Evolutionary conservation across 306 rosid genomes (phyloP), one percentile per base, ranked within the genome.

Genomic region (Heteromeles arbutifolia): DNA sequence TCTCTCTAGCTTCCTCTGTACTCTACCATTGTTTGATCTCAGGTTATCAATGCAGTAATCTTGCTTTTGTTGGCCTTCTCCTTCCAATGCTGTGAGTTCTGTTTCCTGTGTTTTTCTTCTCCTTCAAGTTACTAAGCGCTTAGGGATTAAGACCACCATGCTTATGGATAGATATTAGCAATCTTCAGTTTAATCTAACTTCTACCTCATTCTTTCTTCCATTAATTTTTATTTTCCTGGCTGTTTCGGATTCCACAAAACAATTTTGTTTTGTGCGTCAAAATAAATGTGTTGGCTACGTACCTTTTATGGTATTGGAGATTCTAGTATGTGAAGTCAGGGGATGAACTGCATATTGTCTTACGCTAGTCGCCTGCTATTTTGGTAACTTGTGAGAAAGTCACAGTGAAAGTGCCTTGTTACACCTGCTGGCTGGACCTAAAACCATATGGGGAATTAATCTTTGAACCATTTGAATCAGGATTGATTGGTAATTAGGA

Each of bases 31-130:
- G n/a, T n/a, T n/a, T n/a, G n/a, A n/a, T n/a, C n/a, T n/a, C n/a
- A n/a, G n/a, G n/a, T n/a, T n/a, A n/a, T n/a, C n/a, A n/a, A n/a
- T n/a, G n/a, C n/a, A n/a, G n/a, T n/a, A n/a, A n/a, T n/a, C n/a
- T n/a, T n/a, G n/a, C n/a, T n/a, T n/a, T n/a, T n/a, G 97, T 78
- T 95, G 99, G 99, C 90, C 97, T 72, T 92, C 97, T 87, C 93
- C 99, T 78, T 86, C 97, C 52, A 92, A 90, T 82, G 97, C 97
- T 75, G 99, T 92, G 85, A 92, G 97, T 66, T 11, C 45, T 24
- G 56, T 68, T 77, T 82, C 58, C 78, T 66, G 34, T 24, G 43
- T 32, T 71, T 54, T 70, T 74, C 59, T 31, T 71, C 48, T 37
- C 73, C 56, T 31, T 17, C 17, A 73, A 72, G 58, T 79, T 76